phyloP scores from a whole-genome alignment of 306 rosid species.

The Notholithocarpus densiflorus region DNA sequence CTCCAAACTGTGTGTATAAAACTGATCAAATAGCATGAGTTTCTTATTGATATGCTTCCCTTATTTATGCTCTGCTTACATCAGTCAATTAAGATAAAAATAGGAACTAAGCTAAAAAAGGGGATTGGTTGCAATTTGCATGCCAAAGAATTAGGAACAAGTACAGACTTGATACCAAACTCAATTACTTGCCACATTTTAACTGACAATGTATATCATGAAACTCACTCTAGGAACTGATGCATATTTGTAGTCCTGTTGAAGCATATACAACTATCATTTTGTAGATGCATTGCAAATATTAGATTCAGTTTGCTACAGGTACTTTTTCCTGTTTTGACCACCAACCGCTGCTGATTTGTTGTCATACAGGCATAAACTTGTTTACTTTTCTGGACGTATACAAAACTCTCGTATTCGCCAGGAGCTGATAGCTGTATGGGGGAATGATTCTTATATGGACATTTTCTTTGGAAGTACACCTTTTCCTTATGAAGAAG shows the following conservation, averaged over 20 bases:
- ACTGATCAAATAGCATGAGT: too few species aligned
- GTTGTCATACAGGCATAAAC: constrained; percentile 27
- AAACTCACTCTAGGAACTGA: too few species aligned
- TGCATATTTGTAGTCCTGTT: background rate
- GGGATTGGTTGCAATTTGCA: too few species aligned
- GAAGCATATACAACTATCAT: background rate
- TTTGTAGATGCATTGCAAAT: background rate
- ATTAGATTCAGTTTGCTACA: background rate
- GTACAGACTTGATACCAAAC: too few species aligned
- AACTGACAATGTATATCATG: too few species aligned
- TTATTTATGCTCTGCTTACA: too few species aligned
- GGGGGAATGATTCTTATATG: constrained; percentile 31
- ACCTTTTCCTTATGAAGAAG: constrained; percentile 26
- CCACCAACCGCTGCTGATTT: background rate
- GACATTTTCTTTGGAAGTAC: constrained; percentile 19
- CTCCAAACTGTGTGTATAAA: too few species aligned
- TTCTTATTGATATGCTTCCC: too few species aligned
- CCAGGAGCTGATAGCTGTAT: constrained; percentile 19
- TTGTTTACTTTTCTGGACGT: constrained; percentile 32
- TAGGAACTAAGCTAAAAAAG: too few species aligned
- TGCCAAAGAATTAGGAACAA: too few species aligned
- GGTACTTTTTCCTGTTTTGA: background rate
- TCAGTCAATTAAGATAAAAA: too few species aligned
- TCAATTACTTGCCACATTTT: too few species aligned
- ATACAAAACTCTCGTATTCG: constrained; percentile 27